Percentiles rank a stretch among this genome's conserved stretches.
phyloP scores from a whole-genome alignment of 768 basidiomycete genomes.

The Kwoniella botswanensis region DNA sequence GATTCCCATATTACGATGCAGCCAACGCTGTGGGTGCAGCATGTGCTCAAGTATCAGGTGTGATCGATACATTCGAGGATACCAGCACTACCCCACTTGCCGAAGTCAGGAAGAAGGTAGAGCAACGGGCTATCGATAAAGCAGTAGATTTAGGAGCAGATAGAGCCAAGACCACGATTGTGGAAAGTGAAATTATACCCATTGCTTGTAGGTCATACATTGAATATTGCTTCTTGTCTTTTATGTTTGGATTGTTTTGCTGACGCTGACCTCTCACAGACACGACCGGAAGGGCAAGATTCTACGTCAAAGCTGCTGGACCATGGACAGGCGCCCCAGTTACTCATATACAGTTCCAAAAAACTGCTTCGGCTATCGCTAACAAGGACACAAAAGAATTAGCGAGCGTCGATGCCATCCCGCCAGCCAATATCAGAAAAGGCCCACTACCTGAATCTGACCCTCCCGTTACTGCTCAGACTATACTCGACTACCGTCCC shows the following conservation, averaged over 20 bases:
- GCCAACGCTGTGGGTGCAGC: slow-evolving; percentile 61
- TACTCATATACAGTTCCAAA: not conserved
- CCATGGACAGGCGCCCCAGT: slow-evolving; percentile 56
- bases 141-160: slow-evolving; percentile 64
- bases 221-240: not conserved
- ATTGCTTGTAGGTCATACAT: slow-evolving; percentile 51
- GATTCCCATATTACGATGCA: slow-evolving; percentile 62
- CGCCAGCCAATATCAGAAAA: slow-evolving; percentile 9
- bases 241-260: no score
- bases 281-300: slow-evolving; percentile 55
- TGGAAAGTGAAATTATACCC: slow-evolving; percentile 67
- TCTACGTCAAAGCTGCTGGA: slow-evolving; percentile 70
- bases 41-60: slow-evolving; percentile 70
- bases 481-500: slow-evolving; percentile 60
- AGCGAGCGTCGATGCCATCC: slow-evolving; percentile 8
- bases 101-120: slow-evolving; percentile 57
- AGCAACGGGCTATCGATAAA: slow-evolving; percentile 60
- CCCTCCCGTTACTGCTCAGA: slow-evolving; percentile 28
- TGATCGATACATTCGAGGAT: slow-evolving; percentile 61
- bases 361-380: not conserved
- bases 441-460: slow-evolving; percentile 13
- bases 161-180: slow-evolving; percentile 61
- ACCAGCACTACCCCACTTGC: slow-evolving; percentile 51
- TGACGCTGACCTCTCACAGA: slow-evolving; percentile 22
- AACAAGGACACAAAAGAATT: no score